Conservation (phyloP, 208 protist genomes). For the Leishmania martiniquensis region DNA sequence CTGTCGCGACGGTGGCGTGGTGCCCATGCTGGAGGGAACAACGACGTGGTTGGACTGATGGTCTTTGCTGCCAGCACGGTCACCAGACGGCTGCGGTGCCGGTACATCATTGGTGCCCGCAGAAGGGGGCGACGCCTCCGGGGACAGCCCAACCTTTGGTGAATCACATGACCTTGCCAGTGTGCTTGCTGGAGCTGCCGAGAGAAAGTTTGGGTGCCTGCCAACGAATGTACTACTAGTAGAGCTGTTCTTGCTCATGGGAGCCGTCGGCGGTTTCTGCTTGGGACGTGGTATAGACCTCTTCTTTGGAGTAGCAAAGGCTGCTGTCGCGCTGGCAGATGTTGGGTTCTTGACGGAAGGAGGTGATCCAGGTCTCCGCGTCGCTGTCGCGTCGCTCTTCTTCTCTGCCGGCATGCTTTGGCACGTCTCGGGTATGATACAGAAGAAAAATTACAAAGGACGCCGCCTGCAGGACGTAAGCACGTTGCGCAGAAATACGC, state of each 20-base stretch:
- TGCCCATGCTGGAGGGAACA: conserved; percentile 7
- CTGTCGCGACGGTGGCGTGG: conserved; percentile 12
- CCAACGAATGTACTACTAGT: conserved; percentile 18
- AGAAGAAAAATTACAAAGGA: background rate
- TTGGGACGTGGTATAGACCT: conserved; percentile 27
- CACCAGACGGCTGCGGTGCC: background rate
- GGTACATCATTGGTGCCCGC: background rate
- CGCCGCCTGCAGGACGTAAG: background rate
- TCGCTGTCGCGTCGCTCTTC: conserved; percentile 10
- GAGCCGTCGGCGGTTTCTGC: conserved; percentile 32
- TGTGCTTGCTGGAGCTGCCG: background rate
- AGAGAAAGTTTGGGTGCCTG: conserved; percentile 18
- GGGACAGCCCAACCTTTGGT: background rate
- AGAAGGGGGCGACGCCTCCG: background rate
- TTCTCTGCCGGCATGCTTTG: conserved; percentile 8
- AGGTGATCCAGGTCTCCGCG: conserved; percentile 11
- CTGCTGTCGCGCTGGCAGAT: background rate
- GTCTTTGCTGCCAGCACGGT: background rate
- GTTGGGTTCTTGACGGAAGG: background rate
- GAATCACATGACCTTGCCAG: background rate
- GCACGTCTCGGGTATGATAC: background rate
- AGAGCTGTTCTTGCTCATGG: conserved; percentile 23
- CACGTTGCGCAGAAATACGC: background rate
- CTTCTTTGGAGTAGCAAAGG: conserved; percentile 6
- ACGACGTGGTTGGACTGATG: background rate